Evolutionary conservation across 2,329 filamentous ascomycete species (phyloP).

Genomic region (Penicillium frequentans): DNA sequence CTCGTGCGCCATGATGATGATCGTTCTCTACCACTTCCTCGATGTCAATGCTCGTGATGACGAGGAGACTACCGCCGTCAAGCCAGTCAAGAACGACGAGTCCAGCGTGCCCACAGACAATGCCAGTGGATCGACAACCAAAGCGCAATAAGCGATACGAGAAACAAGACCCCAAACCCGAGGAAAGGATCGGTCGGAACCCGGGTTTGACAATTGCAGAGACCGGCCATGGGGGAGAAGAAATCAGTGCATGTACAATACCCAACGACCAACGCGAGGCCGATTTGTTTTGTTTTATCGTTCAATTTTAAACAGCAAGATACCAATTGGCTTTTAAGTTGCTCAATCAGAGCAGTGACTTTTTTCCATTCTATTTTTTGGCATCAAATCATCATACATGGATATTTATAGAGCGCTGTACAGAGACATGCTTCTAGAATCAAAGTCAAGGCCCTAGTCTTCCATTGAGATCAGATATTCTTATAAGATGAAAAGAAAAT

Average conservation of each 20-base stretch:
- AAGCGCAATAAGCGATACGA: slow-evolving; percentile 4
- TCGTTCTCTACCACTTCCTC: slow-evolving; percentile 93
- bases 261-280: neutral
- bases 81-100: slow-evolving; percentile 10
- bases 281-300: neutral
- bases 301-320: slow-evolving; percentile 2
- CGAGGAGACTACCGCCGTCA: slow-evolving; percentile 12
- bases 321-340: slow-evolving; percentile 2
- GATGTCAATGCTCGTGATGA: slow-evolving; percentile 80
- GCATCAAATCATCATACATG: neutral
- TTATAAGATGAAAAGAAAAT: neutral
- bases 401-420: neutral
- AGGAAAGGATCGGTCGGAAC: slow-evolving; percentile 2
- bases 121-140: slow-evolving; percentile 2
- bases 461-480: neutral
- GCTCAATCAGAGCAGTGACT: neutral
- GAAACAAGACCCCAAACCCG: neutral
- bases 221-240: neutral
- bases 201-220: neutral
- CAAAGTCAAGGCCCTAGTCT: neutral
- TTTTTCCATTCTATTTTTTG: neutral
- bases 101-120: slow-evolving; percentile 6
- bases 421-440: neutral
- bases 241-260: slow-evolving; percentile 14
- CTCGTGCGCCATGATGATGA: slow-evolving; percentile 83